These are phyloP conservation scores for Sarcodon aspratus DNA, from an alignment of 768 basidiomycete genomes.

Conservation along the genomic window DNA sequence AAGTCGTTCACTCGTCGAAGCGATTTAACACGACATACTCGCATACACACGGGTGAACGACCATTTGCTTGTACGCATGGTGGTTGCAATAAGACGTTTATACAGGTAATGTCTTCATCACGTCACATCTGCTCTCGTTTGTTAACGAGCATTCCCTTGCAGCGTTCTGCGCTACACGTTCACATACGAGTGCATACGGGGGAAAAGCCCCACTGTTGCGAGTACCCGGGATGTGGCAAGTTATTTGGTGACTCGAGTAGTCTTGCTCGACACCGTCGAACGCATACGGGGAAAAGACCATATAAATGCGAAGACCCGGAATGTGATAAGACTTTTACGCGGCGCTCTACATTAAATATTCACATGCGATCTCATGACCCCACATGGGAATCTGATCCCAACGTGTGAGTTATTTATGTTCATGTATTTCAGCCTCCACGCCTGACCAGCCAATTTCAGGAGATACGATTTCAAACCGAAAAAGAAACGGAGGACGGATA, in stretches of 20 bases:
- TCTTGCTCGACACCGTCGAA: constrained; percentile 83
- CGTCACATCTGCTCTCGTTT: not conserved
- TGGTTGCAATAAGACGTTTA: constrained; percentile 84
- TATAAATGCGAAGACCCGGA: constrained; percentile 78
- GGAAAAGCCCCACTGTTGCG: constrained; percentile 86
- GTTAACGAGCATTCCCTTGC: constrained; percentile 9
- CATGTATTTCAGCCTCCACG: not conserved
- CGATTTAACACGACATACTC: constrained; percentile 75
- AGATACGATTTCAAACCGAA: constrained; percentile 76
- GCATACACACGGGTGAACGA: constrained; percentile 86
- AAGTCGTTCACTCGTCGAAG: constrained; percentile 79
- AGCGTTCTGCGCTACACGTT: constrained; percentile 86
- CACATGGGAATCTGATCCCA: constrained; percentile 75
- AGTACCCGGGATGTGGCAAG: constrained; percentile 79
- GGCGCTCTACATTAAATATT: constrained; percentile 72
- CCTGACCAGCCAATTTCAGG: constrained; percentile 24
- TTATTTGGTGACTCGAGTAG: constrained; percentile 89
- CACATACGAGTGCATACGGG: constrained; percentile 87
- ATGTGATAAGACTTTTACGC: constrained; percentile 82
- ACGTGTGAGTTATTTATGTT: constrained; percentile 41
- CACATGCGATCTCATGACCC: constrained; percentile 88
- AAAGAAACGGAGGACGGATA: constrained; percentile 34
- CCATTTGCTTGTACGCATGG: constrained; percentile 65
- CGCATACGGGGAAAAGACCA: constrained; percentile 78
- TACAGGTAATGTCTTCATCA: constrained; percentile 47